Percentiles rank a stretch among this genome's conserved stretches.
Conservation (phyloP, 208 protist species). For the Herpetomonas muscarum region DNA sequence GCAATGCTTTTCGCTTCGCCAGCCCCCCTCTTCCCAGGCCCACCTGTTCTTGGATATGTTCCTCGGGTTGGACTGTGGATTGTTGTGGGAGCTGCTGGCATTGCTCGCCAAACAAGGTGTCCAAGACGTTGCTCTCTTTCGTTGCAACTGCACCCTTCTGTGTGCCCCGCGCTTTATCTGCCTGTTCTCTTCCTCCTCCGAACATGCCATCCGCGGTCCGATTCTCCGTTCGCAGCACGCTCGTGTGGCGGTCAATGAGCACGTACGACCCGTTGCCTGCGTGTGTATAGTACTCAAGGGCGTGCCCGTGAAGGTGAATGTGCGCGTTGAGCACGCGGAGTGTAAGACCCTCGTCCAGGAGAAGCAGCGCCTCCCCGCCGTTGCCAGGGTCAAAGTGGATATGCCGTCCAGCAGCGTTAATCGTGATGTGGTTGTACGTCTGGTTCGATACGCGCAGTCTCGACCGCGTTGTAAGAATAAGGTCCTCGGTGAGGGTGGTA, state of each 20-base stretch:
- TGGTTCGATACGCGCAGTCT: constrained; percentile 35
- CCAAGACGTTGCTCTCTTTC: too few relatives aligned
- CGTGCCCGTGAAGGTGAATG: constrained; percentile 42
- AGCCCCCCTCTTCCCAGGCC: too few relatives aligned
- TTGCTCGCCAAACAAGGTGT: too few relatives aligned
- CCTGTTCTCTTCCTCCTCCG: not conserved
- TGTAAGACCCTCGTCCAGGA: constrained; percentile 65
- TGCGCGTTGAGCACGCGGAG: constrained; percentile 58
- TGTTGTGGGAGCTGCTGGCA: too few relatives aligned
- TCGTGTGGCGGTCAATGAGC: constrained; percentile 34
- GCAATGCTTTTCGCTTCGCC: too few relatives aligned
- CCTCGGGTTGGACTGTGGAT: too few relatives aligned
- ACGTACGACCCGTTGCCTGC: constrained; percentile 73
- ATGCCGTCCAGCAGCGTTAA: constrained; percentile 51
- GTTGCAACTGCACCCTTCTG: too few relatives aligned
- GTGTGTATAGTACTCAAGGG: constrained; percentile 46
- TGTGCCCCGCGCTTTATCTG: too few relatives aligned
- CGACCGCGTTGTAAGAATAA: constrained; percentile 37
- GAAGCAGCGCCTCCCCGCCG: constrained; percentile 28
- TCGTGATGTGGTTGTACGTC: constrained; percentile 49
- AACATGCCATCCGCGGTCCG: not conserved
- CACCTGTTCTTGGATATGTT: too few relatives aligned
- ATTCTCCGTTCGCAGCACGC: constrained; percentile 4
- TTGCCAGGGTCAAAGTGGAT: constrained; percentile 45
- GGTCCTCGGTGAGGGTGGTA: constrained; percentile 33